Evolutionary conservation across 768 basidiomycete species (phyloP).

Genomic region (Xerocomellus amylosporus): DNA sequence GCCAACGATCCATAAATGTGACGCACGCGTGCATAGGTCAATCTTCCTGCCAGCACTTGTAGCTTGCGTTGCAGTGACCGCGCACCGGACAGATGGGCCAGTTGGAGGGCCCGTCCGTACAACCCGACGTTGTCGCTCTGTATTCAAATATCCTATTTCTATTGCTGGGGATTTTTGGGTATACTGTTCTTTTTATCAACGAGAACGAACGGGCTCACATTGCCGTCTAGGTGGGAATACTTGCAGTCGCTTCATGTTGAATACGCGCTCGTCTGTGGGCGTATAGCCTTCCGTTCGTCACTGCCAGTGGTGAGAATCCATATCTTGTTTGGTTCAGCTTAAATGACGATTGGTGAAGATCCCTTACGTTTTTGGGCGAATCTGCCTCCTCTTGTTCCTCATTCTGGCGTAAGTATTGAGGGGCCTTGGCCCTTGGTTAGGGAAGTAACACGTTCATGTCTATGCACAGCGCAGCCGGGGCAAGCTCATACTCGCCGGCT

Average conservation of each 20-base stretch:
- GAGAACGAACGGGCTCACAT: neutral
- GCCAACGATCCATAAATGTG: neutral
- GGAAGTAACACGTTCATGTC: neutral
- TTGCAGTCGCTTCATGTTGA: constrained; percentile 16
- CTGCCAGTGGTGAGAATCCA: constrained; percentile 22
- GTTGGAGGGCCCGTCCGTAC: neutral
- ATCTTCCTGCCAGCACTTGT: neutral
- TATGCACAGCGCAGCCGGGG: constrained; percentile 1
- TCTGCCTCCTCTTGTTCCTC: constrained; percentile 8
- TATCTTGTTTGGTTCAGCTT: neutral
- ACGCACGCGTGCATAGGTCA: neutral
- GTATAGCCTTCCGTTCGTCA: constrained; percentile 13
- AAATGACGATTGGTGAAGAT: constrained; percentile 7
- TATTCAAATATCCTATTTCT: constrained; percentile 6
- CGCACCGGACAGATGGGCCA: neutral
- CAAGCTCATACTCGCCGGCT: neutral
- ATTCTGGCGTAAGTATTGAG: constrained; percentile 8
- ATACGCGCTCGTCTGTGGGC: constrained; percentile 11
- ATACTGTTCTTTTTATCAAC: neutral
- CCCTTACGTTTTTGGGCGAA: constrained; percentile 22
- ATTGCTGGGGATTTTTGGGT: constrained; percentile 23
- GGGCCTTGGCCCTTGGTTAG: neutral
- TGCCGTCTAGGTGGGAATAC: constrained; percentile 23
- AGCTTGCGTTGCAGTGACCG: neutral
- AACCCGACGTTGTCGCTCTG: neutral